Conservation (phyloP, 495 filamentous ascomycete species). For the Podospora anserina region DNA sequence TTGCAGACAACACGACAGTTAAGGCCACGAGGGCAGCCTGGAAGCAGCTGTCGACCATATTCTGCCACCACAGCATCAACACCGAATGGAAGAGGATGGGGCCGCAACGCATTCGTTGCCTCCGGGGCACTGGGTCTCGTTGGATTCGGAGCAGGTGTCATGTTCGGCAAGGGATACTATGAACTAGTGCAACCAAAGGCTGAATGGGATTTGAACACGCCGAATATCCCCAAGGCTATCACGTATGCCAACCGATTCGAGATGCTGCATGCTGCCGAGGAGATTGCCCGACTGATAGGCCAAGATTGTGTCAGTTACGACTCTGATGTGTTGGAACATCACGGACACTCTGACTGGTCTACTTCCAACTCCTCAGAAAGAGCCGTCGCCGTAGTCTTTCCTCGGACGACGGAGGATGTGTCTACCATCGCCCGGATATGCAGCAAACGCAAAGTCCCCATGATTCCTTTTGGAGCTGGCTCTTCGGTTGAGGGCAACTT, state of each 20-base stretch:
- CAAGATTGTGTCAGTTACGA: slow-evolving; percentile 69
- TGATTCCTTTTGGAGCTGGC: slow-evolving; percentile 82
- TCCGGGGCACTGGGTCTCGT: not conserved
- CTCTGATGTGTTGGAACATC: slow-evolving; percentile 68
- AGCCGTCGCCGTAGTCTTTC: slow-evolving; percentile 71
- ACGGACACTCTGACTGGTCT: slow-evolving; percentile 88
- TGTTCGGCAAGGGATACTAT: not conserved
- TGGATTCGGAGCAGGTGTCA: slow-evolving; percentile 11
- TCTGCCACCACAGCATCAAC: not conserved
- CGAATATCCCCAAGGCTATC: not conserved
- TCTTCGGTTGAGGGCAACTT: slow-evolving; percentile 85
- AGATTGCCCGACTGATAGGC: slow-evolving; percentile 54
- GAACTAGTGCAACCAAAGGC: not conserved
- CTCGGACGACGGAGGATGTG: slow-evolving; percentile 72
- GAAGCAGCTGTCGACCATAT: not conserved
- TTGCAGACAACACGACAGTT: not conserved
- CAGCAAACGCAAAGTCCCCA: slow-evolving; percentile 71
- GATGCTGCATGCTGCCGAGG: slow-evolving; percentile 53
- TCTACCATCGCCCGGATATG: slow-evolving; percentile 73
- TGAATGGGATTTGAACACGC: not conserved
- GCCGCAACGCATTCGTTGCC: slow-evolving; percentile 2
- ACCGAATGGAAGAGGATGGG: not conserved
- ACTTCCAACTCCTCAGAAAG: slow-evolving; percentile 70
- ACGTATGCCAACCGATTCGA: slow-evolving; percentile 23
- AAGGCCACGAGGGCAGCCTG: not conserved